Percentiles rank a stretch among this genome's conserved stretches.
Evolutionary conservation across 1,284 basidiomycete species (phyloP).

Genomic region (Xerocomus minutiporus): DNA sequence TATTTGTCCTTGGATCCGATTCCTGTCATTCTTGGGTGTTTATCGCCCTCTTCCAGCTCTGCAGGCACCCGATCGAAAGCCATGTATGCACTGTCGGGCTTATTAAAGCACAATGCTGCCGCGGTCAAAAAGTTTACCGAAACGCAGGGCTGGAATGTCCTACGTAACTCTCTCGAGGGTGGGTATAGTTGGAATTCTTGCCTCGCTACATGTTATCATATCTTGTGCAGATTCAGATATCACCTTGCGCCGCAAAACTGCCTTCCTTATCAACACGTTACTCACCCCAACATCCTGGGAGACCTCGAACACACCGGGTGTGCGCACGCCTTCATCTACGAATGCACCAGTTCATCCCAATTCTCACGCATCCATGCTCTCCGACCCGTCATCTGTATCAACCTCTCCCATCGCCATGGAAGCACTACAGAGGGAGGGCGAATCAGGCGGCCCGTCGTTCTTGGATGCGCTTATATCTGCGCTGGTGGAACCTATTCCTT

Average conservation of each 20-base stretch:
- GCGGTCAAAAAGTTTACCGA: slow-evolving; percentile 61
- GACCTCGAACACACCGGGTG: slow-evolving; percentile 9
- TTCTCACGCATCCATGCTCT: slow-evolving; percentile 60
- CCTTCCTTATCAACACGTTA: slow-evolving; percentile 80
- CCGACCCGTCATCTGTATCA: slow-evolving; percentile 44
- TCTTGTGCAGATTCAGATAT: slow-evolving; percentile 67
- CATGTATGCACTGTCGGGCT: slow-evolving; percentile 81
- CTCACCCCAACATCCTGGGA: slow-evolving; percentile 50
- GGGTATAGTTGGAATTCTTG: slow-evolving; percentile 19
- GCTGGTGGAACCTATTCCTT: slow-evolving; percentile 52
- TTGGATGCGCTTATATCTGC: slow-evolving; percentile 39
- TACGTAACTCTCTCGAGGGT: slow-evolving; percentile 64
- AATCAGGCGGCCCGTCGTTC: slow-evolving; percentile 29
- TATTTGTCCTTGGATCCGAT: slow-evolving; percentile 72
- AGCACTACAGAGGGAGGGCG: slow-evolving; percentile 44
- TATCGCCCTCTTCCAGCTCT: slow-evolving; percentile 50
- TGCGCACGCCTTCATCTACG: slow-evolving; percentile 17
- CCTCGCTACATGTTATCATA: slow-evolving; percentile 1
- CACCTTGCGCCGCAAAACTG: slow-evolving; percentile 75
- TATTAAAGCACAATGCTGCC: slow-evolving; percentile 77
- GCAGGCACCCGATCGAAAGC: slow-evolving; percentile 72
- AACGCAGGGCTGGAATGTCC: slow-evolving; percentile 65
- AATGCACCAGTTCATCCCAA: slow-evolving; percentile 51
- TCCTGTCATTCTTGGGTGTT: slow-evolving; percentile 58
- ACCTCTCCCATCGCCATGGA: slow-evolving; percentile 47